Conservation (phyloP, 768 basidiomycete species). For the Leccinellum luteum region DNA sequence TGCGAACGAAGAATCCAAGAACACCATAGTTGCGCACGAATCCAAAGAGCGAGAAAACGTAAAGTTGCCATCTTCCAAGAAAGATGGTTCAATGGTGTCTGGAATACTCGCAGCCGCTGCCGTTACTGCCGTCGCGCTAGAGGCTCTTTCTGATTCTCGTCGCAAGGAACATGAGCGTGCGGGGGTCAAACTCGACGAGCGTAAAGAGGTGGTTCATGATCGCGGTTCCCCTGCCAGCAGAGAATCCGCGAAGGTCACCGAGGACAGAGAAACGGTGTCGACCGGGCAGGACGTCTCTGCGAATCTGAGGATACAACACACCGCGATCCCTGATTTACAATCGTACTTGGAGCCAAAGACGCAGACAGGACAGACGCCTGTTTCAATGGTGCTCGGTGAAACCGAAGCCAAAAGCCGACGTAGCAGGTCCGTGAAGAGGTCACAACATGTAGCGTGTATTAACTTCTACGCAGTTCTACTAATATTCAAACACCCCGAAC, state of each 20-base stretch:
- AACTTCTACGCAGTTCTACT: not conserved
- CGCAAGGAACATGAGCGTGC: constrained; percentile 2
- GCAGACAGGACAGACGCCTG: no score
- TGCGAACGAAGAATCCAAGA: not conserved
- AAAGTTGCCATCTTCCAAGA: not conserved
- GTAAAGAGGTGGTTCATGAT: not conserved
- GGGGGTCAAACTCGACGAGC: not conserved
- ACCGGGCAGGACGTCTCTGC: not conserved
- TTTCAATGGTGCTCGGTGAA: not conserved
- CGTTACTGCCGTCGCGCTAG: constrained; percentile 11
- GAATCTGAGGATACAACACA: not conserved
- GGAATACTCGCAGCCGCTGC: constrained; percentile 7
- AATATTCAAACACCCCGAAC: not conserved
- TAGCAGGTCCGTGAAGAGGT: not conserved
- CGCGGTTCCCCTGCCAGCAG: not conserved
- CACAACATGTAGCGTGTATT: not conserved
- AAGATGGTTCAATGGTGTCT: constrained; percentile 12
- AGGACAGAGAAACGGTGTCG: not conserved
- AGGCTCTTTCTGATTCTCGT: constrained; percentile 6
- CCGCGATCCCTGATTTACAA: not conserved
- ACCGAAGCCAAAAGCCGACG: not conserved
- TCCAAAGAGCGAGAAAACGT: not conserved
- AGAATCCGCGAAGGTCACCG: not conserved
- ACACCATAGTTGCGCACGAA: not conserved
- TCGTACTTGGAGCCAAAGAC: not conserved